These are phyloP conservation scores for Aspergillus texensis DNA, from an alignment of 2,329 filamentous ascomycete genomes.

Conservation along the genomic window DNA sequence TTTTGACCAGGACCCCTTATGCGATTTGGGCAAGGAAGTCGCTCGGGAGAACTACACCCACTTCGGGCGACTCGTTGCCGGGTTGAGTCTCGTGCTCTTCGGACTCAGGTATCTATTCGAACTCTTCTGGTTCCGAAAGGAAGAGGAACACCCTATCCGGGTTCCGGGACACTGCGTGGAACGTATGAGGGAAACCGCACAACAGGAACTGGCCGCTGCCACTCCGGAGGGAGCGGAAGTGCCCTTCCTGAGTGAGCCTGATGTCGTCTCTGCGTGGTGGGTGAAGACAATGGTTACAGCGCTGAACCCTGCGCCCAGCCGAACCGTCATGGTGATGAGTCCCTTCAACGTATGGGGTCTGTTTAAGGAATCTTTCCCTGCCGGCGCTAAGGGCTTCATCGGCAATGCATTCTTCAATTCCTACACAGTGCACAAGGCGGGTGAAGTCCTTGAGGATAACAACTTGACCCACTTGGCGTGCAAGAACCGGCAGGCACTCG, in stretches of 20 bases:
- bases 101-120: constrained; percentile 37
- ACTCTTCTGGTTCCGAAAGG: constrained; percentile 27
- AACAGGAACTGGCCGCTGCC: neutral
- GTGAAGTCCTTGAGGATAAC: neutral
- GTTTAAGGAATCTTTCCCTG: neutral
- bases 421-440: neutral
- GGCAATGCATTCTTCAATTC: neutral
- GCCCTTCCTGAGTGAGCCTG: constrained; percentile 51
- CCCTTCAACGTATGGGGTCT: neutral
- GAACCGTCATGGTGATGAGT: constrained; percentile 40
- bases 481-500: neutral
- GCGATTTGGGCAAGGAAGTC: constrained; percentile 18
- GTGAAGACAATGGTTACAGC: constrained; percentile 31
- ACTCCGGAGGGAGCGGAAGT: neutral
- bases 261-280: constrained; percentile 50
- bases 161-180: constrained; percentile 24
- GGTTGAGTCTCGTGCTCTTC: constrained; percentile 26
- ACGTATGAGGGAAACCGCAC: neutral
- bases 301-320: constrained; percentile 27
- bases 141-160: constrained; percentile 25
- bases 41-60: neutral
- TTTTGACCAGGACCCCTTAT: constrained; percentile 41
- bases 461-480: neutral
- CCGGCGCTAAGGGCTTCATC: neutral
- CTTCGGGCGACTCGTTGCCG: neutral